Percentiles rank a stretch among this genome's conserved stretches.
These are phyloP conservation scores for Albifimbria verrucaria DNA, from an alignment of 2,329 filamentous ascomycete species.

Conservation along the genomic window DNA sequence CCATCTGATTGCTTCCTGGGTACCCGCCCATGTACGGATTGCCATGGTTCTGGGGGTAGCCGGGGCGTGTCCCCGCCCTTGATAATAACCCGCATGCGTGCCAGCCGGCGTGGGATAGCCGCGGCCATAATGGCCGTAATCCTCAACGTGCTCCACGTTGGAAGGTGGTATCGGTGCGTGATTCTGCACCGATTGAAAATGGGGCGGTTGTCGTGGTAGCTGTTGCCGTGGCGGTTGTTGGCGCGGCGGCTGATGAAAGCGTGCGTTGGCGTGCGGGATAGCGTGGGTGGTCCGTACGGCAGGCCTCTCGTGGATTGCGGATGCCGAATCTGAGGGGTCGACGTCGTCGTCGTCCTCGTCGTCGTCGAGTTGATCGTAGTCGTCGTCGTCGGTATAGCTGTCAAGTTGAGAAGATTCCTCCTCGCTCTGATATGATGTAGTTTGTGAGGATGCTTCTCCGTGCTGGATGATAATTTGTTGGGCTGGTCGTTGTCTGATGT, in stretches of 20 bases:
- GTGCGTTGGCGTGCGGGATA: constrained; percentile 19
- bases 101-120: constrained; percentile 18
- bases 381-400: constrained; percentile 34
- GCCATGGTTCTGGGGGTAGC: constrained; percentile 48
- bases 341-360: constrained; percentile 46
- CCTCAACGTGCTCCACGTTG: constrained; percentile 63
- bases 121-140: constrained; percentile 50
- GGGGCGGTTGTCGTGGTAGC: constrained; percentile 29
- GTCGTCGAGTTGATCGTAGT: constrained; percentile 35
- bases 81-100: constrained; percentile 18
- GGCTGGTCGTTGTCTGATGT: constrained; percentile 3
- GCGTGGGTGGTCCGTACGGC: constrained; percentile 14
- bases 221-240: constrained; percentile 35
- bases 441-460: constrained; percentile 18
- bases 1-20: constrained; percentile 40
- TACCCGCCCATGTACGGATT: constrained; percentile 38
- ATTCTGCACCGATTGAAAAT: constrained; percentile 30
- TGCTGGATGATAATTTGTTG: constrained; percentile 16
- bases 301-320: constrained; percentile 34
- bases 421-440: constrained; percentile 35
- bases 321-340: constrained; percentile 59
- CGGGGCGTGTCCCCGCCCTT: constrained; percentile 25
- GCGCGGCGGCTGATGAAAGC: constrained; percentile 29
- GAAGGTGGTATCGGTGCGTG: constrained; percentile 48
- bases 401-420: constrained; percentile 33